These are phyloP conservation scores for Eucalyptus curtisii DNA, from an alignment of 345 rosid species.

Conservation along the genomic window DNA sequence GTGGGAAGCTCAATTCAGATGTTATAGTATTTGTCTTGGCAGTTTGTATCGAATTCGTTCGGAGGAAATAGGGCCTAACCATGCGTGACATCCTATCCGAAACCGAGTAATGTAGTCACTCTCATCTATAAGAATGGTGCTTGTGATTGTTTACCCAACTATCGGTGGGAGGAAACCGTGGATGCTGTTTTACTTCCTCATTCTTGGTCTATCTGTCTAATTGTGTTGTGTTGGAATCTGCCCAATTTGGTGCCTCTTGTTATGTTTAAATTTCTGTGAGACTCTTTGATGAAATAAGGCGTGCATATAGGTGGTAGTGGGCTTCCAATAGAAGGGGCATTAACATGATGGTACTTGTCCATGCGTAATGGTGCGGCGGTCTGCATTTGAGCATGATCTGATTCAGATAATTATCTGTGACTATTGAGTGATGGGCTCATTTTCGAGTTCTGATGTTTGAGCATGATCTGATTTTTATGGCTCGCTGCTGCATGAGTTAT, in stretches of 20 bases:
- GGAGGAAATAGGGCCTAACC: neutral
- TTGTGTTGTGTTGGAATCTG: neutral
- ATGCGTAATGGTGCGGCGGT: neutral
- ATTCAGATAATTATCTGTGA: neutral
- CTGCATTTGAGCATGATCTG: neutral
- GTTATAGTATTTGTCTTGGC: neutral
- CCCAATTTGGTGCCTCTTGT: neutral
- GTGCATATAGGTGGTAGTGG: neutral
- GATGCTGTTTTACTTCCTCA: neutral
- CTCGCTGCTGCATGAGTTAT: neutral
- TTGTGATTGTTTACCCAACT: neutral
- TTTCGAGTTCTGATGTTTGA: neutral
- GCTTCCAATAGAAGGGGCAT: neutral
- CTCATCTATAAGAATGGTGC: neutral
- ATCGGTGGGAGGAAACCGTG: neutral
- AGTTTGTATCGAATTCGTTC: neutral
- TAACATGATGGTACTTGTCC: neutral
- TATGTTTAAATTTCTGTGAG: neutral
- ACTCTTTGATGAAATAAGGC: neutral
- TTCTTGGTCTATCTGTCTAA: neutral
- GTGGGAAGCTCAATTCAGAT: neutral
- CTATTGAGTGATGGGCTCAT: neutral
- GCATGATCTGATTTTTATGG: neutral
- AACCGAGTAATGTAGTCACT: neutral
- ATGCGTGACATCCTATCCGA: neutral